These are phyloP conservation scores for Inga oerstediana DNA, from an alignment of 306 rosid genomes.

Conservation along the genomic window DNA sequence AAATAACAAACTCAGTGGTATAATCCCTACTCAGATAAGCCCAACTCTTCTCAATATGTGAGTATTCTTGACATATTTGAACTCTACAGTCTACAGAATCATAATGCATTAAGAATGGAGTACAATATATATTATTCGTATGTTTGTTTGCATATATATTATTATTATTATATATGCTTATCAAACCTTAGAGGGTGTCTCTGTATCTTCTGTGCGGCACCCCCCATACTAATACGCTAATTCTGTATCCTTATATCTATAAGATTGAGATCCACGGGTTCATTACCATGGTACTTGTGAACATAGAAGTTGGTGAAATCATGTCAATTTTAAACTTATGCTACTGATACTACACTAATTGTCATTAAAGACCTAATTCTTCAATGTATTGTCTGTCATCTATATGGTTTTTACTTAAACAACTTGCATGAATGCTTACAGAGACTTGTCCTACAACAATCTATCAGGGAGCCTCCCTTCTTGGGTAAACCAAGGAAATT, in stretches of 20 bases:
- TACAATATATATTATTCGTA: not conserved
- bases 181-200: not conserved
- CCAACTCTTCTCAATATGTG: constrained; percentile 60
- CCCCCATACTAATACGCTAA: not conserved
- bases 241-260: not conserved
- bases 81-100: not conserved
- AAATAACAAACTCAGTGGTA: constrained; percentile 65
- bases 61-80: constrained; percentile 33
- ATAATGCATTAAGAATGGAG: not conserved
- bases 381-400: not conserved
- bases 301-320: not conserved
- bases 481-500: constrained; percentile 55
- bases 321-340: not conserved
- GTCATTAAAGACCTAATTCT: not conserved
- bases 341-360: not conserved
- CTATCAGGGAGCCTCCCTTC: constrained; percentile 75
- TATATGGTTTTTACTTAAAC: not conserved
- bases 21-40: constrained; percentile 58
- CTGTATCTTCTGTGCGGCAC: not conserved
- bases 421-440: constrained; percentile 41
- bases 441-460: constrained; percentile 86
- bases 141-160: not conserved
- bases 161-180: not conserved
- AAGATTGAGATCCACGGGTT: not conserved
- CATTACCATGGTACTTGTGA: not conserved